Conservation (phyloP, 2,329 filamentous ascomycete species). For the Myriosclerotinia curreyana region DNA sequence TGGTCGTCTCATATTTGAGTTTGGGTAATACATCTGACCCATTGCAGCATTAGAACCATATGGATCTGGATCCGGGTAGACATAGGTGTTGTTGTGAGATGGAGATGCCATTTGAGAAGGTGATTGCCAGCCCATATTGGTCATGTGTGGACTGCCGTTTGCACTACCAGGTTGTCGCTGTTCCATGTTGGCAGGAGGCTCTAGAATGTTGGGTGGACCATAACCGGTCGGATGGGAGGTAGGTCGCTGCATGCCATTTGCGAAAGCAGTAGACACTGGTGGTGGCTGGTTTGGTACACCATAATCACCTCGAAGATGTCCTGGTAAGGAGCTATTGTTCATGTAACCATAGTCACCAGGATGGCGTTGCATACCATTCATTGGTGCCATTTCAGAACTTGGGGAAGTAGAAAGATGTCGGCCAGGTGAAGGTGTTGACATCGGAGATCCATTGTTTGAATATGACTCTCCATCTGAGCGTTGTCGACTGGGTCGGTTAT, state of each 20-base stretch:
- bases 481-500: constrained; percentile 47
- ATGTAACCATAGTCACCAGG: constrained; percentile 69
- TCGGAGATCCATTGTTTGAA: constrained; percentile 68
- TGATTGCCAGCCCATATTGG: constrained; percentile 72
- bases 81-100: constrained; percentile 59
- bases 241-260: constrained; percentile 52
- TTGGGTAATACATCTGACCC: constrained; percentile 68
- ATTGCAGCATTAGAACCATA: constrained; percentile 59
- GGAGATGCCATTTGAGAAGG: constrained; percentile 68
- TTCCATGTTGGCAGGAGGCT: constrained; percentile 75
- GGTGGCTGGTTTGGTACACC: constrained; percentile 54
- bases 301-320: constrained; percentile 71
- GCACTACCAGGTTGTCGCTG: constrained; percentile 64
- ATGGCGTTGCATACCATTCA: constrained; percentile 57
- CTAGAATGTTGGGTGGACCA: constrained; percentile 67
- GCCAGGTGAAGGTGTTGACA: constrained; percentile 80
- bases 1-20: constrained; percentile 65
- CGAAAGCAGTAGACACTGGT: constrained; percentile 56
- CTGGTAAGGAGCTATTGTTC: constrained; percentile 73
- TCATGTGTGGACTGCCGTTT: constrained; percentile 84
- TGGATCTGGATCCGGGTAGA: constrained; percentile 80
- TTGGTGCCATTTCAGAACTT: constrained; percentile 66
- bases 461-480: constrained; percentile 69
- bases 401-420: constrained; percentile 79
- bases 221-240: constrained; percentile 85